Percentiles rank a stretch among this genome's conserved stretches.
Conservation (phyloP, 305 asterid genomes). For the Fraxinus albicans region DNA sequence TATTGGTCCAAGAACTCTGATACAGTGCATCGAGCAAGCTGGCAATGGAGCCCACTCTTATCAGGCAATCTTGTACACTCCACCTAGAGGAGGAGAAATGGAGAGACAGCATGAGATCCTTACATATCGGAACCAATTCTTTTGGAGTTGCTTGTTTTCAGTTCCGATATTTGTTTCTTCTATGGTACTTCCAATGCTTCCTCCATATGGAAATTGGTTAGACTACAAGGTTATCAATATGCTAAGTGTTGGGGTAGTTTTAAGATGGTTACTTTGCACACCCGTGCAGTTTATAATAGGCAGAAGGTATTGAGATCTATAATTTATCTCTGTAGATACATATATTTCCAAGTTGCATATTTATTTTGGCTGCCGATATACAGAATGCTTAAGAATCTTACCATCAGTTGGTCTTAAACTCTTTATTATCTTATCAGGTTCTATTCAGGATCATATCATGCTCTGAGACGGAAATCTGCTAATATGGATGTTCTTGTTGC, state of each 20-base stretch:
- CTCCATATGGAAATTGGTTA: slow-evolving; percentile 92
- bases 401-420: slow-evolving; percentile 26
- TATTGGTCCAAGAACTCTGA: slow-evolving; percentile 88
- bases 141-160: slow-evolving; percentile 86
- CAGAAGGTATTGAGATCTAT: slow-evolving; percentile 53
- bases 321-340: not conserved
- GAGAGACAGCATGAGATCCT: slow-evolving; percentile 70
- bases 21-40: slow-evolving; percentile 67
- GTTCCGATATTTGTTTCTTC: slow-evolving; percentile 76
- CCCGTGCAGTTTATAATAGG: slow-evolving; percentile 94
- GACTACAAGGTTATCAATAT: slow-evolving; percentile 71
- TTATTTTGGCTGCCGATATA: slow-evolving; percentile 1
- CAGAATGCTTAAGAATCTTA: slow-evolving; percentile 3
- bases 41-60: slow-evolving; percentile 52
- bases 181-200: slow-evolving; percentile 94
- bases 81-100: slow-evolving; percentile 73
- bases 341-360: not conserved
- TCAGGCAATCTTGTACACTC: slow-evolving; percentile 65
- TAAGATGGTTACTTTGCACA: slow-evolving; percentile 94
- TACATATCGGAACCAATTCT: slow-evolving; percentile 68
- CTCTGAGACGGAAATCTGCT: slow-evolving; percentile 78
- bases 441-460: slow-evolving; percentile 90
- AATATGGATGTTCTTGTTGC: slow-evolving; percentile 99
- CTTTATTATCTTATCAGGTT: slow-evolving; percentile 54
- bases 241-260: slow-evolving; percentile 73